Percentiles rank a stretch among this genome's conserved stretches.
Conservation (phyloP, 208 protist species). For the Acanthamoeba comandoni region DNA sequence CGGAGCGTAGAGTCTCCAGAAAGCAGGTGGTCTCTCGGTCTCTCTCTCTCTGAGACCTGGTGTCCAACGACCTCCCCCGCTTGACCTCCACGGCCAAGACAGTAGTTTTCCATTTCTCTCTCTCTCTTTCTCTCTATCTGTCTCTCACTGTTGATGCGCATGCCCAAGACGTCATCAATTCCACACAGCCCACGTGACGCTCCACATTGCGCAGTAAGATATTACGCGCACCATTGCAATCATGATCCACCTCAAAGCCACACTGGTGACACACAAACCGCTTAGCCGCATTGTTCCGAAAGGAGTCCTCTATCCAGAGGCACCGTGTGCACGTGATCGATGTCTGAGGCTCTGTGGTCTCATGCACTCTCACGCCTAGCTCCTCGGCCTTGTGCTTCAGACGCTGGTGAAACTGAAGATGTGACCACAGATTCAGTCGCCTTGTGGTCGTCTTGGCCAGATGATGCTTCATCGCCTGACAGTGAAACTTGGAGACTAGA, state of each 20-base stretch:
- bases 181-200: background rate
- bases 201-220: background rate
- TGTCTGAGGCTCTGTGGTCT: background rate
- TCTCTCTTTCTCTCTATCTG: no score
- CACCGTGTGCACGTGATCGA: slow-evolving; percentile 4
- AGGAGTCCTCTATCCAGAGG: background rate
- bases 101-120: no score
- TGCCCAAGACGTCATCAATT: no score
- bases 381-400: slow-evolving; percentile 55
- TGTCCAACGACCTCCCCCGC: no score
- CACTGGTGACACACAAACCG: slow-evolving; percentile 44
- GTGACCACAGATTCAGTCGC: slow-evolving; percentile 10
- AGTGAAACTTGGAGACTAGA: slow-evolving; percentile 15
- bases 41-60: no score
- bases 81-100: no score
- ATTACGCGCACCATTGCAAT: slow-evolving; percentile 9
- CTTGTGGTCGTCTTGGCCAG: slow-evolving; percentile 13
- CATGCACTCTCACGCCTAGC: slow-evolving; percentile 40
- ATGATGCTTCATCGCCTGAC: background rate
- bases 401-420: slow-evolving; percentile 51
- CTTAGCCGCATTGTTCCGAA: slow-evolving; percentile 16
- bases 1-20: no score
- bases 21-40: no score
- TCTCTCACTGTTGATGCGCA: no score
- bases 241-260: slow-evolving; percentile 9